Conservation (phyloP, 306 rosid species). For the Cicer bijugum region DNA sequence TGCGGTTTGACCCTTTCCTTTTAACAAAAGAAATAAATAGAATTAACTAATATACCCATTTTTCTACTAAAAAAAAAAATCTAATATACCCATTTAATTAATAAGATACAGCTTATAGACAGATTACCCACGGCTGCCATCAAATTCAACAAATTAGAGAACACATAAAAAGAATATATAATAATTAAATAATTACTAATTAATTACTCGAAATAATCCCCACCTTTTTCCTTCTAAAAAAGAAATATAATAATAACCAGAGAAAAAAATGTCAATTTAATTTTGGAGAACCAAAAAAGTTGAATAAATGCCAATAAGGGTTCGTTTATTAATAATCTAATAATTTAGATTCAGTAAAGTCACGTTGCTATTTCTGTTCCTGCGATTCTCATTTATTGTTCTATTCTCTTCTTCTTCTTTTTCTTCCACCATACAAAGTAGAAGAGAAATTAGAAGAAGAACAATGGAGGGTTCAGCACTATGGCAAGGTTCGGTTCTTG, state of each 20-base stretch:
- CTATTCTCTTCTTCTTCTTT: neutral
- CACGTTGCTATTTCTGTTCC: slow-evolving; percentile 31
- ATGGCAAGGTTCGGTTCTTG: slow-evolving; percentile 76
- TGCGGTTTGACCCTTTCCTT: no score
- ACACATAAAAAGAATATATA: neutral
- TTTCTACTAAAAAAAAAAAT: no score
- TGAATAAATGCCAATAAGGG: slow-evolving; percentile 18
- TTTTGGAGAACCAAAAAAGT: neutral
- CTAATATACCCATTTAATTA: no score
- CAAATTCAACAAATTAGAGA: slow-evolving; percentile 33
- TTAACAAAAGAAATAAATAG: no score
- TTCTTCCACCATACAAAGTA: neutral
- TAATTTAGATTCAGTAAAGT: slow-evolving; percentile 22
- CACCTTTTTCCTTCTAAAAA: neutral
- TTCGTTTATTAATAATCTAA: slow-evolving; percentile 31
- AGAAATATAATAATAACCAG: neutral
- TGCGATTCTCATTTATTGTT: slow-evolving; percentile 17
- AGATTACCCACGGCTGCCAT: slow-evolving; percentile 15
- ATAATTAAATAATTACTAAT: no score
- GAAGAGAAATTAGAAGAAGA: neutral
- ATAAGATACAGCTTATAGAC: neutral
- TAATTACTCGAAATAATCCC: slow-evolving; percentile 26
- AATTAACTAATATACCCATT: no score
- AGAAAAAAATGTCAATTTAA: neutral
- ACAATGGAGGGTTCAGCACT: slow-evolving; percentile 63